Base-by-base conservation (phyloP, 257 asterid species). In the Plectranthus barbatus region DNA sequence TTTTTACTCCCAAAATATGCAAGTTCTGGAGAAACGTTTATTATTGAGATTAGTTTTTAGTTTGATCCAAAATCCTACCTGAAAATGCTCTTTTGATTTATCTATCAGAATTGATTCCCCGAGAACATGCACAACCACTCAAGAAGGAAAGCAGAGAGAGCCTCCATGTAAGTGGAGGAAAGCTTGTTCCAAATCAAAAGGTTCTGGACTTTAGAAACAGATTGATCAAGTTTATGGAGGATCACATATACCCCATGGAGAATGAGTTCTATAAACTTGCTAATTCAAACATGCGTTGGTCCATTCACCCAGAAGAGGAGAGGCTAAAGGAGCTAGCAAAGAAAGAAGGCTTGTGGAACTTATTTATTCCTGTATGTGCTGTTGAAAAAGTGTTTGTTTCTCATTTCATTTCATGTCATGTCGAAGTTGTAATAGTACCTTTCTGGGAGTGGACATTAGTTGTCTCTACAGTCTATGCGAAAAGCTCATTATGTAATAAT, bases 231-330 rank as follows among this genome's bases (percentile, higher is more conserved):
- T 92, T 92, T 72, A 81, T 92, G 89, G 89, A 89, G 76, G 83
- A 84, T 56, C 87, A 78, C 77, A 80, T 92, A 78, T 92, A 84
- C 71, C 95, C 98, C 18, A 66, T 71, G 86, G 98, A 92, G 80
- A 71, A 71, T 7, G 93, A 88, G 68, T 82, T 92, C 50, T 83
- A 80, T 76, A 68, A 86, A 66, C 98, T 82, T 61, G 95, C 97
- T 4, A 80, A 70, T 15, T 89, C 98, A 47, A 42, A 69, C 69
- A 56, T 36, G 67, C 97, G 98, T 50, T 92, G 98, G 98, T 69
- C 95, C 52, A 37, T 85, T 80, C 97, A 86, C 74, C 98, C 97
- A 2, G 78, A 72, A 37, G 98, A 92, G 78, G 98, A 92, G 86
- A 83, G 76, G 74, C 74, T 92, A 70, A 92, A 88, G 84, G 83